Base-by-base conservation (phyloP, 2,329 filamentous ascomycete species). In the Davidsoniella neocaledoniae region DNA sequence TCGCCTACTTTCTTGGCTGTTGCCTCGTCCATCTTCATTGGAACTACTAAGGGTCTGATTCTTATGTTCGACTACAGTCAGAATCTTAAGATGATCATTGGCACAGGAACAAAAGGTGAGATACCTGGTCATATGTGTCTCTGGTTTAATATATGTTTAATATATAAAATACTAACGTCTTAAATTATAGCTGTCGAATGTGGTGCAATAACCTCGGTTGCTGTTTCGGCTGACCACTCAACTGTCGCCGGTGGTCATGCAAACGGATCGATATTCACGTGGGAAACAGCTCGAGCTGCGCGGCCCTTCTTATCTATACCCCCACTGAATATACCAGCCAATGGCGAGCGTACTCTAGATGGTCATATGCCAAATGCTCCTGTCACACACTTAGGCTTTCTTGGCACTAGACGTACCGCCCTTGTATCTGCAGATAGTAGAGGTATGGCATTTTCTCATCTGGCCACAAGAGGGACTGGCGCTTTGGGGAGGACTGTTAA, bases 61-160 rank as follows among this genome's bases (percentile, higher is more conserved):
- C 70, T 98, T 61, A 79, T 96, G 53, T 98, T 98, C 67, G 93
- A 98, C 68, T 96, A 95, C 64, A 86, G 93, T 62, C 91, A 98
- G 65, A 91, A 84, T 57, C 68, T 96, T 51, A 95, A 94, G 65
- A 81, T 84, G 58, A 94, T 96, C 52, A 86, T 98, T 55, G 91
- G 91, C 2, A 83, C 85, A 29, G 88, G 90, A 33, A 94, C 88
- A 1, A 94, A 91, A 72, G 83, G 84, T 84, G 65, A 57, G 70
- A 39, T 36, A 19, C 25, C 38, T n/a, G 8, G n/a, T 12, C 19
- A 5, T 16, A 7, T 38, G 10, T 10, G 12, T 12, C 17, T 19
- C 21, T 17, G 14, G 10, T 5, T 36, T 5, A 26, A 33, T n/a
- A 44, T 39, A 8, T 12, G 10, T 5, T 36, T 5, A 26, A 33